Conservation (phyloP, 805 yeast genomes). For the Candida koratica region DNA sequence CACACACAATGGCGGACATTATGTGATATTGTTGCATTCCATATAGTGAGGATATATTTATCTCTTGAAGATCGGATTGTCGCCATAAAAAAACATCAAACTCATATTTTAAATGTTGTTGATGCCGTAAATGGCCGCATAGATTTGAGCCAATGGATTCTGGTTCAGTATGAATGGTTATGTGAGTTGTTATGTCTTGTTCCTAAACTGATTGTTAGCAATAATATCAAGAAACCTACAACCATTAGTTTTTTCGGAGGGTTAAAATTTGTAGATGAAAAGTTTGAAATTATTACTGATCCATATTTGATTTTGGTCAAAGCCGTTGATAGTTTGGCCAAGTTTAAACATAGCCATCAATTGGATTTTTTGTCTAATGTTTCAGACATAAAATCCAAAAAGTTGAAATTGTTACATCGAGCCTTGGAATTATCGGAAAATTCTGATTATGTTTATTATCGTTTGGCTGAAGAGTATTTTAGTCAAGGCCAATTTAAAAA, state of each 20-base stretch:
- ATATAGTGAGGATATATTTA: slow-evolving; percentile 57
- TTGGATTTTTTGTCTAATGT: slow-evolving; percentile 9
- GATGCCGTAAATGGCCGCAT: slow-evolving; percentile 9
- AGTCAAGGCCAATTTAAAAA: slow-evolving; percentile 9
- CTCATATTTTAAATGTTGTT: slow-evolving; percentile 54
- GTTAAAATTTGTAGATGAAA: slow-evolving; percentile 22
- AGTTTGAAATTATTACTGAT: slow-evolving; percentile 24
- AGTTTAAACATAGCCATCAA: slow-evolving; percentile 1
- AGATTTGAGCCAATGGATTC: slow-evolving; percentile 45
- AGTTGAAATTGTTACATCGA: slow-evolving; percentile 8
- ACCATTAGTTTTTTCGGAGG: slow-evolving; percentile 31
- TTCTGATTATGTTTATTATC: slow-evolving; percentile 6
- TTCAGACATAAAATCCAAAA: slow-evolving; percentile 3
- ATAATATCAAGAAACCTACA: slow-evolving; percentile 12
- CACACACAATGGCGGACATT: slow-evolving; percentile 39
- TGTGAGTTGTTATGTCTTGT: slow-evolving; percentile 53
- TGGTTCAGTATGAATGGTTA: slow-evolving; percentile 62
- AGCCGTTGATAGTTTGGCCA: slow-evolving; percentile 1
- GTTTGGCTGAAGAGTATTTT: slow-evolving; percentile 37
- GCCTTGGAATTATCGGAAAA: slow-evolving; percentile 3
- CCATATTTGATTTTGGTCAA: slow-evolving; percentile 27
- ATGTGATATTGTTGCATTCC: slow-evolving; percentile 59
- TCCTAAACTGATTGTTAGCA: slow-evolving; percentile 38
- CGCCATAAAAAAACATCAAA: slow-evolving; percentile 61
- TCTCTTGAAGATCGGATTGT: slow-evolving; percentile 54